A percentile compares a stretch with the other conserved stretches of the same genome.
Evolutionary conservation across 148 eudicot genomes (phyloP).

Genomic region (Arctostaphylos glauca): DNA sequence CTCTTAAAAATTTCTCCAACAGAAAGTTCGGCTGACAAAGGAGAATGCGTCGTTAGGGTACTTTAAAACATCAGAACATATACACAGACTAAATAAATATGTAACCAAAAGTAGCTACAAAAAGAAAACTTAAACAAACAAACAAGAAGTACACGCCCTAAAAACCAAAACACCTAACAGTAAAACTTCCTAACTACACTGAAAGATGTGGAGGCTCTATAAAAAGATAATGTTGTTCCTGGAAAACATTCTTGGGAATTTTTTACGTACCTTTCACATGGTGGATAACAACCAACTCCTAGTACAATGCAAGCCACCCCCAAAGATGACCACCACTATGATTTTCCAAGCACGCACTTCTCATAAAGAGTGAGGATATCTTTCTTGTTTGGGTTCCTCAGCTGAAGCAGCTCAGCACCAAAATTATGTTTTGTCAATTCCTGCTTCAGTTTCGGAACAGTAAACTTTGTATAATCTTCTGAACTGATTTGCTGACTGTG

Average conservation of each 20-base stretch:
- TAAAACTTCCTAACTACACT: neutral
- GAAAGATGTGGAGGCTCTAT: neutral
- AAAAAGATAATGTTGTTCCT: neutral
- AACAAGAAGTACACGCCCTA: neutral
- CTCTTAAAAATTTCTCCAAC: neutral
- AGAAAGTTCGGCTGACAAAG: neutral
- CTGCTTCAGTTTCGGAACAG: slow-evolving; percentile 65
- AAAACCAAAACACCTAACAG: neutral
- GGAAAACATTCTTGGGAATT: neutral
- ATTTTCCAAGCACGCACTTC: slow-evolving; percentile 58
- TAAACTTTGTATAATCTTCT: slow-evolving; percentile 71
- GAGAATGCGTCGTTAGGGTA: neutral
- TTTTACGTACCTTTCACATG: neutral
- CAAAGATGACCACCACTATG: slow-evolving; percentile 17
- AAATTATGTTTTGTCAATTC: slow-evolving; percentile 75
- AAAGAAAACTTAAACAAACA: neutral
- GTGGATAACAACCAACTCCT: neutral
- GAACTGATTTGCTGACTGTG: slow-evolving; percentile 52
- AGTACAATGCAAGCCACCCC: neutral
- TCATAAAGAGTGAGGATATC: slow-evolving; percentile 81
- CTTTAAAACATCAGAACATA: neutral
- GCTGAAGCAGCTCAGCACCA: slow-evolving; percentile 75
- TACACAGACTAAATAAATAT: neutral
- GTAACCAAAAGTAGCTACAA: neutral
- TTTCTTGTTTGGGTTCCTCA: slow-evolving; percentile 73